phyloP scores from a whole-genome alignment of 2,329 filamentous ascomycete species.

The Colletotrichum paranaense region DNA sequence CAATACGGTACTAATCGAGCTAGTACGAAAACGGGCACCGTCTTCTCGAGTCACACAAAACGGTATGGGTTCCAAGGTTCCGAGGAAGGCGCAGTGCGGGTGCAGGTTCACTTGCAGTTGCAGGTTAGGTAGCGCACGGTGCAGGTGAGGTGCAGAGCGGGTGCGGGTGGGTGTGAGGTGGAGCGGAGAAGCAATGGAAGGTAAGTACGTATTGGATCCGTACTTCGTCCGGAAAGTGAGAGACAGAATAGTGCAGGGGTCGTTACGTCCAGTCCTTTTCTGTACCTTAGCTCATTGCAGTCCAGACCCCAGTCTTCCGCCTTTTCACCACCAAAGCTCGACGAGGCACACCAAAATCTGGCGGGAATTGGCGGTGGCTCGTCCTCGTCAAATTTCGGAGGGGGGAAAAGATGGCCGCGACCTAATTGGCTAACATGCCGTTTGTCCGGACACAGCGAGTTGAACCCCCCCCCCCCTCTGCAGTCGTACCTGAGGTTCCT shows the following conservation, averaged over 20 bases:
- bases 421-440: not conserved
- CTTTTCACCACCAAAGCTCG: conserved; percentile 29
- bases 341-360: conserved; percentile 9
- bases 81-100: not conserved
- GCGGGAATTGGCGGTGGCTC: conserved; percentile 18
- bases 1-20: not conserved
- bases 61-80: not conserved
- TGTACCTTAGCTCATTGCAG: not conserved
- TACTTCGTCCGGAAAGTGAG: not conserved
- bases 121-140: too few relatives aligned
- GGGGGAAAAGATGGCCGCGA: not conserved
- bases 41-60: conserved; percentile 11
- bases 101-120: not conserved
- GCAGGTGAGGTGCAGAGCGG: not conserved
- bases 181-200: not conserved
- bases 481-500: not conserved
- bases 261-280: not conserved
- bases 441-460: not conserved
- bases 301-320: conserved; percentile 15
- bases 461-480: not conserved
- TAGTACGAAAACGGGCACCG: not conserved
- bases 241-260: not conserved
- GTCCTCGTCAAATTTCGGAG: not conserved
- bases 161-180: not conserved
- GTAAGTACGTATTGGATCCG: not conserved